Evolutionary conservation across 2,329 filamentous ascomycete species (phyloP), one percentile per base, ranked within the genome.

Genomic region (Sporothrix pallida): DNA sequence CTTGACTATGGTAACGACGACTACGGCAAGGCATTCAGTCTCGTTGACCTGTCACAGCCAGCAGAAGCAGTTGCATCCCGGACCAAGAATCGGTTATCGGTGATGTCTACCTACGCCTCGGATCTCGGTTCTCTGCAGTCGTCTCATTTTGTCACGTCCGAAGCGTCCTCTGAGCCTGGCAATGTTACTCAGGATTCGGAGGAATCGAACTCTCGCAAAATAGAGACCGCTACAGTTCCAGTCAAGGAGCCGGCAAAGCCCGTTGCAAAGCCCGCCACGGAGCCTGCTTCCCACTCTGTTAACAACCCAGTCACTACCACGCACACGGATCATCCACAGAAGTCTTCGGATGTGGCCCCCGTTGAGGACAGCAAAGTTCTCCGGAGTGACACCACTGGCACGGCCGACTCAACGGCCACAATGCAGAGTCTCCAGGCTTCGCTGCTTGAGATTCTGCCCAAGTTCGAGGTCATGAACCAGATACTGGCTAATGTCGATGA

Each of bases 11-110:
- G n/a, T 13, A n/a, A 15, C 62, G 42, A 65, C n/a, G 42, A 46
- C 42, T 65, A 48, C n/a, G 62, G 42, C 12, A 70, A 58, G 71
- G 46, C 65, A 46, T 26, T 23, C 4, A 70, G 71, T 23, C 71
- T 76, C 20, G 56, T 76, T 3, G 75, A 75, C 62, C 62, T 76
- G 23, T 76, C 74, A 2, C 72, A 73, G 54, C 42, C 75, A 3
- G 1, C 15, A 4, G 56, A 73, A 3, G 10, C 9, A 0, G 3
- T 7, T 13, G n/a, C 3, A 1, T 46, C 65, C 1, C 69, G 44
- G 46, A 23, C 23, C 8, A 10, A n/a, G 13, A 15, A n/a, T 12
- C 65, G 26, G 12, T 46, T 48, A 42, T 26, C 37, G 23, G 54
- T 54, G 1, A 5, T 58, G 13, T 76, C 75, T n/a, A 23, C 71